Base-by-base conservation (phyloP, 2,329 filamentous ascomycete species). In the Colletotrichum tropicicola region DNA sequence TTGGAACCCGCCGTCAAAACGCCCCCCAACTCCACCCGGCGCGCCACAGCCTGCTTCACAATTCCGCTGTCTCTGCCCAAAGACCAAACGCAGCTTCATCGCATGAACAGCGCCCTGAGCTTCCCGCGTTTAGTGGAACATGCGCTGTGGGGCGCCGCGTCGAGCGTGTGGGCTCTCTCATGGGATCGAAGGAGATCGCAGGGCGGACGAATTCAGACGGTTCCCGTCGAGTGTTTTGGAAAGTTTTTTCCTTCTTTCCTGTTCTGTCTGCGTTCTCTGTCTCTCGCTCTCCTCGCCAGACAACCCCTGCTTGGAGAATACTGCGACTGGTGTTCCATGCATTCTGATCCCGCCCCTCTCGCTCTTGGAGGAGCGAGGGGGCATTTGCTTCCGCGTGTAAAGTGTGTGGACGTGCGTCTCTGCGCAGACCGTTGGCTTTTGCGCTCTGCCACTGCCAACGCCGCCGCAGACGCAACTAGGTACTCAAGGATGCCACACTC, bases 391-490 rank as follows among this genome's bases (percentile, higher is more conserved):
- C 32, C 47, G 28, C 47, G 39, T 52, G 32, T 30, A 32, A 19
- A 54, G 44, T 35, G 17, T 39, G 37, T 25, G 37, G n/a, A 35
- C 25, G 25, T 51, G 47, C 43, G 49, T 60, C 39, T 60, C 23
- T 55, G 51, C 49, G 58, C 49, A 59, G 54, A 64, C 59, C 30
- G 37, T 63, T 64, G 55, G 47, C 60, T 53, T 59, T 53, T 64
- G 60, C 60, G 32, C 25, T 39, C 19, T 59, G 17, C 39, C 41
- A 59, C 15, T 52, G 23, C 21, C 13, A 37, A 27, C 25, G 28
- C 52, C 35, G 44, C 52, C n/a, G 59, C 27, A 9, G n/a, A n/a
- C n/a, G n/a, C n/a, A n/a, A n/a, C n/a, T n/a, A n/a, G n/a, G n/a
- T n/a, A n/a, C n/a, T n/a, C n/a, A n/a, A n/a, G 43, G 27, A 47